Evolutionary conservation across 2,329 filamentous ascomycete species (phyloP).

Genomic region (Scedosporium aurantiacum): DNA sequence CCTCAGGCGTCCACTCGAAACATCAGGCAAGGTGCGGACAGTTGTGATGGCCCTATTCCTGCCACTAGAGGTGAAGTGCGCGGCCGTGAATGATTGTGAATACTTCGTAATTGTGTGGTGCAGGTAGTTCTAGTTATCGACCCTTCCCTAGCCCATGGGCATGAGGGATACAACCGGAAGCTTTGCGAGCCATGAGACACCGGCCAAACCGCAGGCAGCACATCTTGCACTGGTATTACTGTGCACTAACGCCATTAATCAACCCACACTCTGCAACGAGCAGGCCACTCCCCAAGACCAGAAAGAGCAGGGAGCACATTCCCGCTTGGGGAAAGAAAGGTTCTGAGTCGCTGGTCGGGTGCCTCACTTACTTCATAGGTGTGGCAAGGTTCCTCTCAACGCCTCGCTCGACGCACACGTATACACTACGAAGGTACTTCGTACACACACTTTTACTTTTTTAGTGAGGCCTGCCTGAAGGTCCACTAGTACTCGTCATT

Average conservation of each 20-base stretch:
- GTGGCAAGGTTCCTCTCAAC: background rate
- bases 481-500: background rate
- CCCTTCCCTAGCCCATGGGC: background rate
- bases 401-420: background rate
- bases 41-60: background rate
- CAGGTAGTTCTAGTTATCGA: background rate
- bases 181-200: background rate
- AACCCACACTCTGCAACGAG: background rate
- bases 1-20: background rate
- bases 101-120: background rate
- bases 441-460: background rate
- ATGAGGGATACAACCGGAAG: background rate
- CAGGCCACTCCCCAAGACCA: background rate
- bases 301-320: background rate
- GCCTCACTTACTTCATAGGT: background rate
- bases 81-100: background rate
- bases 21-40: background rate
- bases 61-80: background rate
- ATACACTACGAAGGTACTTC: background rate
- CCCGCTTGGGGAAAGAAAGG: background rate
- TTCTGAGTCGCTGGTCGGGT: background rate
- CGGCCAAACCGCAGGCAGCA: background rate
- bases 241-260: conserved; percentile 4
- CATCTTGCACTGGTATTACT: background rate
- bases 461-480: too few relatives aligned